These are phyloP conservation scores for Taxillus chinensis DNA, from an alignment of 164 flowering plant species.

Conservation along the genomic window DNA sequence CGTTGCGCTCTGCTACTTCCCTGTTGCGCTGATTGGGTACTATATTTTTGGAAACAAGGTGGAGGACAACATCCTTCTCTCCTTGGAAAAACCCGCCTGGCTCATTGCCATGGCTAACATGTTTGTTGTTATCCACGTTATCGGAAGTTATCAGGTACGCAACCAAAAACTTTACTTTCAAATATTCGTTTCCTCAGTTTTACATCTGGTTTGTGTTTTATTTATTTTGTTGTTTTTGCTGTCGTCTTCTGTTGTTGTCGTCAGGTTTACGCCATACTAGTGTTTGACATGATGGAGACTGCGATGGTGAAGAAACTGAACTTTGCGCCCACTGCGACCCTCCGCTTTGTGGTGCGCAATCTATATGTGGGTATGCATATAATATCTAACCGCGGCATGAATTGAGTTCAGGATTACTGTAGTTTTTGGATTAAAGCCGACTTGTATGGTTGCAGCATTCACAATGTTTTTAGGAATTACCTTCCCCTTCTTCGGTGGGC, in stretches of 20 bases:
- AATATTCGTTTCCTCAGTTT: neutral
- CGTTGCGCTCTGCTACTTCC: conserved; percentile 50
- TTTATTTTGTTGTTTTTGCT: neutral
- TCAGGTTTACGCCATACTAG: conserved; percentile 50
- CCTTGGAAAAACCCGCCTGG: conserved; percentile 39
- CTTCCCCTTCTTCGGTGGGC: conserved; percentile 34
- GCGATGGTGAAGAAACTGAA: conserved; percentile 32
- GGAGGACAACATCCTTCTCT: conserved; percentile 32
- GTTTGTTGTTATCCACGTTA: conserved; percentile 45
- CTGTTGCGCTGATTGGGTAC: conserved; percentile 39
- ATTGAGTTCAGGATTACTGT: neutral
- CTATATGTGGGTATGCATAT: conserved; percentile 36
- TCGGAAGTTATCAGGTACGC: conserved; percentile 49
- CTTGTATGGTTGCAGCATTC: conserved; percentile 15
- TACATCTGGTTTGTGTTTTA: neutral
- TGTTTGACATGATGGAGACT: conserved; percentile 61
- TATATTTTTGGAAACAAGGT: conserved; percentile 31
- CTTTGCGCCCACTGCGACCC: conserved; percentile 23
- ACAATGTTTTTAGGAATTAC: conserved; percentile 31
- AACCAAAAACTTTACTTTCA: neutral
- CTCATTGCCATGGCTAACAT: conserved; percentile 38
- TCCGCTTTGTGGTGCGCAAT: conserved; percentile 33
- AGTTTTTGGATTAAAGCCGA: neutral
- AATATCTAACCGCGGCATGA: neutral
- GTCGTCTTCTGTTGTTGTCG: conserved; percentile 6